Conservation (phyloP, 2,329 filamentous ascomycete genomes). For the Apiospora phragmitis region DNA sequence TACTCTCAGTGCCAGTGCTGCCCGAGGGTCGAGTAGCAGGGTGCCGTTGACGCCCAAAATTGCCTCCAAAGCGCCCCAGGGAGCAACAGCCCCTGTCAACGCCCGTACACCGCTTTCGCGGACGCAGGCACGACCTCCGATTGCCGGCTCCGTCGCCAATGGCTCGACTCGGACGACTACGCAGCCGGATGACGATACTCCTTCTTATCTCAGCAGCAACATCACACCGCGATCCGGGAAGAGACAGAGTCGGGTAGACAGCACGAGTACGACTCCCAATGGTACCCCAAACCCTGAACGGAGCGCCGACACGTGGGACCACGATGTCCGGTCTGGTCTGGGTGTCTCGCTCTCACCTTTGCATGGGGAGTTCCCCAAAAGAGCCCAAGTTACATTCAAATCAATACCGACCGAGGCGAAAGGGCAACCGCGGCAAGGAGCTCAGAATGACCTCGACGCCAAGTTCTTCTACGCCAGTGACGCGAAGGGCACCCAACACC, state of each 20-base stretch:
- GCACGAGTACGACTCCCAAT: conserved; percentile 64
- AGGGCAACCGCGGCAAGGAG: conserved; percentile 29
- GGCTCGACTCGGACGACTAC: conserved; percentile 23
- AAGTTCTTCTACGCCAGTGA: conserved; percentile 96
- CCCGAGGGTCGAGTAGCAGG: conserved; percentile 48
- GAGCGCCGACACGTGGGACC: not conserved
- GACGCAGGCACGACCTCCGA: conserved; percentile 22
- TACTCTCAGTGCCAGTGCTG: conserved; percentile 62
- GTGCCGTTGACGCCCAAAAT: conserved; percentile 58
- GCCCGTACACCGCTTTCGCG: conserved; percentile 47
- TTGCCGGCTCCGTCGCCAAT: conserved; percentile 32
- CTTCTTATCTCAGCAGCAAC: conserved; percentile 63
- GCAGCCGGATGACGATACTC: conserved; percentile 52
- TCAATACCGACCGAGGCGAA: conserved; percentile 35
- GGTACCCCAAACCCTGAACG: conserved; percentile 50
- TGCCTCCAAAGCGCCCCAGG: conserved; percentile 39
- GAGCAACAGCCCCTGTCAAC: conserved; percentile 31
- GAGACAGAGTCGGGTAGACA: conserved; percentile 71
- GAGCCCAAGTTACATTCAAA: conserved; percentile 40
- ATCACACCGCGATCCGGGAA: conserved; percentile 78
- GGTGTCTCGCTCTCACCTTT: conserved; percentile 35
- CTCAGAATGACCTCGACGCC: conserved; percentile 40
- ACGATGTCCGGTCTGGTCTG: conserved; percentile 28
- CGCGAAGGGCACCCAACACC: conserved; percentile 49
- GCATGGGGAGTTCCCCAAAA: conserved; percentile 31